These are phyloP conservation scores for Sparassis latifolia DNA, from an alignment of 1,284 basidiomycete species.

Conservation along the genomic window DNA sequence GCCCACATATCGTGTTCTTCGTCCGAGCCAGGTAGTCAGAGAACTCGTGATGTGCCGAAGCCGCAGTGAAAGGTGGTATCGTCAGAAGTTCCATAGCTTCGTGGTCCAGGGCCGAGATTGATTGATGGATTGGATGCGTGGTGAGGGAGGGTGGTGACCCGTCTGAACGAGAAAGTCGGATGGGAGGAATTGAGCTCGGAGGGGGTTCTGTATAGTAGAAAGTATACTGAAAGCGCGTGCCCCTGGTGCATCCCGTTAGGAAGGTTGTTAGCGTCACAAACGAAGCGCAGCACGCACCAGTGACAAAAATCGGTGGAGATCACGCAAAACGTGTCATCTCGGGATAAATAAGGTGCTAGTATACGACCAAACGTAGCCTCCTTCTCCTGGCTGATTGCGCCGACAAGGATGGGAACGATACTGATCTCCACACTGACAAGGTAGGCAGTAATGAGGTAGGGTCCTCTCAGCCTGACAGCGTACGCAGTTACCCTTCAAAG, in stretches of 20 bases:
- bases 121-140: constrained; percentile 55
- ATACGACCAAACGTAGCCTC: constrained; percentile 63
- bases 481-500: constrained; percentile 62
- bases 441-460: not conserved
- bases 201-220: constrained; percentile 78
- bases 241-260: constrained; percentile 49
- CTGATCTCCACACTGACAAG: constrained; percentile 43
- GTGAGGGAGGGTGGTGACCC: constrained; percentile 33
- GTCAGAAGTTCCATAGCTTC: constrained; percentile 74
- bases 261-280: not conserved
- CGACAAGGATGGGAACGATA: constrained; percentile 91
- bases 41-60: constrained; percentile 59
- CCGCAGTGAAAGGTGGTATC: constrained; percentile 46
- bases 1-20: constrained; percentile 95
- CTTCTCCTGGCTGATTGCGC: constrained; percentile 60
- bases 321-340: constrained; percentile 80
- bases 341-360: constrained; percentile 75
- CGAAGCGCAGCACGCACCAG: constrained; percentile 52
- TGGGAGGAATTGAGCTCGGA: constrained; percentile 38
- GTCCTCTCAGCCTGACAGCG: not conserved
- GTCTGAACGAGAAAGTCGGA: constrained; percentile 44
- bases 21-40: constrained; percentile 74
- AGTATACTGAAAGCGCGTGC: constrained; percentile 84
- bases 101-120: constrained; percentile 72
- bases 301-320: constrained; percentile 98